Conservation (phyloP, 2,329 filamentous ascomycete species). For the Bertia moriformis region DNA sequence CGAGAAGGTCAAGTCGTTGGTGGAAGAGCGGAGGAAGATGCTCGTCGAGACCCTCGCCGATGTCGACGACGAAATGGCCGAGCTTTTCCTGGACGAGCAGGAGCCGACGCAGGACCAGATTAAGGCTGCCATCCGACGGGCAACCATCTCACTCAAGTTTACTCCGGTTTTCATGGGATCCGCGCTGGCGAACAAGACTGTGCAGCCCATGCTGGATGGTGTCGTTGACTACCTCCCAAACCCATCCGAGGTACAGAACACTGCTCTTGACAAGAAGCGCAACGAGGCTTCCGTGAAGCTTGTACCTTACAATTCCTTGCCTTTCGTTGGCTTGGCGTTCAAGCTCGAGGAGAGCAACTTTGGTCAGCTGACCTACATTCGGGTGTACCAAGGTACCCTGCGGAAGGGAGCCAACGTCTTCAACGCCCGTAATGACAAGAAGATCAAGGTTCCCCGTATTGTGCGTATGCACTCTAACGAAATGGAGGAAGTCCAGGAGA, state of each 20-base stretch:
- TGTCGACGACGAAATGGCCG: constrained; percentile 94
- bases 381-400: constrained; percentile 87
- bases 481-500: constrained; percentile 89
- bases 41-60: constrained; percentile 92
- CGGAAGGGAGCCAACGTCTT: constrained; percentile 80
- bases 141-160: constrained; percentile 82
- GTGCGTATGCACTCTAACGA: constrained; percentile 99
- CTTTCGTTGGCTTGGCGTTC: constrained; percentile 91
- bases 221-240: constrained; percentile 94
- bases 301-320: constrained; percentile 81
- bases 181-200: constrained; percentile 81
- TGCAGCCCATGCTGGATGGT: constrained; percentile 92
- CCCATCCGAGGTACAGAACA: constrained; percentile 75
- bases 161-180: constrained; percentile 93
- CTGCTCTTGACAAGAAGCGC: constrained; percentile 71
- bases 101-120: constrained; percentile 70
- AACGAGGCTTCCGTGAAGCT: constrained; percentile 71
- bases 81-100: constrained; percentile 79
- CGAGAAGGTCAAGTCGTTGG: constrained; percentile 60
- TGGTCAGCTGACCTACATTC: constrained; percentile 93
- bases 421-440: constrained; percentile 89
- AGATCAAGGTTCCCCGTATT: constrained; percentile 89
- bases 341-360: constrained; percentile 99
- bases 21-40: constrained; percentile 66
- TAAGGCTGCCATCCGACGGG: constrained; percentile 77